Evolutionary conservation across 495 filamentous ascomycete genomes (phyloP).

Genomic region (Pseudomonodictys pantanalensis): DNA sequence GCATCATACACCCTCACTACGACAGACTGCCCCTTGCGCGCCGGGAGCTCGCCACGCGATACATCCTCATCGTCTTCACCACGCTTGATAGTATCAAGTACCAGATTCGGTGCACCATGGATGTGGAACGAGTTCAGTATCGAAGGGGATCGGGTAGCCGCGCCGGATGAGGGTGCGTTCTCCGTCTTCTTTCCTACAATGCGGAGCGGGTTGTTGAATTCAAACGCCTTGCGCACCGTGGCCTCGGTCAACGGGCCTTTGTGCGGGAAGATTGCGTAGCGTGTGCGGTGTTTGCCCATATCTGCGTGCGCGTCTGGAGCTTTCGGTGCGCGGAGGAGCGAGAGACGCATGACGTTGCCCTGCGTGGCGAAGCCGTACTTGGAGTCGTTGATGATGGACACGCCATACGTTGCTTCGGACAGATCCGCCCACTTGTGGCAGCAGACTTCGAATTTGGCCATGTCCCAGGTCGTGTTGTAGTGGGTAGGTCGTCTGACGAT

Average conservation of each 20-base stretch:
- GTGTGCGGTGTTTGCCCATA: conserved; percentile 87
- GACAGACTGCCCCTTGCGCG: conserved; percentile 69
- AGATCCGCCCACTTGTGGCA: conserved; percentile 97
- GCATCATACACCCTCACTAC: conserved; percentile 86
- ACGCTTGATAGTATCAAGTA: conserved; percentile 84
- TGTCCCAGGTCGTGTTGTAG: conserved; percentile 97
- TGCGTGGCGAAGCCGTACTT: conserved; percentile 95
- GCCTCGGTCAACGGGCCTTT: conserved; percentile 62
- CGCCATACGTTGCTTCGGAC: conserved; percentile 86
- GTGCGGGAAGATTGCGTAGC: conserved; percentile 91
- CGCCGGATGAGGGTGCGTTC: not conserved
- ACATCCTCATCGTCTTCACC: conserved; percentile 96
- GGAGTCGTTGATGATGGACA: conserved; percentile 90
- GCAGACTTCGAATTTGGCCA: conserved; percentile 99
- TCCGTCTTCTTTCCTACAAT: conserved; percentile 19
- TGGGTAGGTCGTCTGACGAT: conserved; percentile 85
- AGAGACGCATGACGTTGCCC: conserved; percentile 90
- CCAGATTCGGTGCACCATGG: conserved; percentile 50
- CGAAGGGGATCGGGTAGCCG: conserved; percentile 33
- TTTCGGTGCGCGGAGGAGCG: conserved; percentile 86
- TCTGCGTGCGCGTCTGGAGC: conserved; percentile 94
- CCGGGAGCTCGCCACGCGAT: conserved; percentile 64
- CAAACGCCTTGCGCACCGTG: conserved; percentile 78
- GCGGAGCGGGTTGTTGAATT: conserved; percentile 81
- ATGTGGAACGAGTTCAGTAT: conserved; percentile 41